Evolutionary conservation across 345 rosid genomes (phyloP).

Genomic region (Anacardium occidentale): DNA sequence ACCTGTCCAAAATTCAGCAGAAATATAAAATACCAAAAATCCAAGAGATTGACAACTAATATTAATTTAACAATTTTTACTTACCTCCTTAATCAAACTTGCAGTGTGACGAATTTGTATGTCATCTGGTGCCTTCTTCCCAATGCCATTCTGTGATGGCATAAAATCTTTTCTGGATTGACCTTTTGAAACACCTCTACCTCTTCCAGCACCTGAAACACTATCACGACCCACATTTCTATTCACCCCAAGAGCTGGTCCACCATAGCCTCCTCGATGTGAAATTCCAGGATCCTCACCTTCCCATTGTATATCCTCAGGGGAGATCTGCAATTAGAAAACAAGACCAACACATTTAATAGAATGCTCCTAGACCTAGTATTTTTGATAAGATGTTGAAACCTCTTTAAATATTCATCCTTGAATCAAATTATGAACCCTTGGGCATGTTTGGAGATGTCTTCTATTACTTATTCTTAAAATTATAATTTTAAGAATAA

Average conservation of each 20-base stretch:
- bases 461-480: not conserved
- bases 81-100: conserved; percentile 68
- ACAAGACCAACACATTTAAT: not conserved
- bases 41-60: conserved; percentile 8
- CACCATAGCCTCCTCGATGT: conserved; percentile 50
- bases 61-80: conserved; percentile 23
- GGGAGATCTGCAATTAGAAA: conserved; percentile 57
- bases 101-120: conserved; percentile 75
- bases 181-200: conserved; percentile 52
- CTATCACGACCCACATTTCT: conserved; percentile 48
- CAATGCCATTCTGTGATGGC: conserved; percentile 70
- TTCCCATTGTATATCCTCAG: conserved; percentile 80
- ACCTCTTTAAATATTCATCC: not conserved
- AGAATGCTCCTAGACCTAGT: not conserved
- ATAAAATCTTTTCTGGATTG: conserved; percentile 68
- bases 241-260: conserved; percentile 45
- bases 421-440: not conserved
- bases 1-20: conserved; percentile 43
- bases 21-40: not conserved
- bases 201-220: conserved; percentile 54
- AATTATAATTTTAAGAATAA: not conserved
- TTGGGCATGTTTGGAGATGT: not conserved
- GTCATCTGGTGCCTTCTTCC: conserved; percentile 55
- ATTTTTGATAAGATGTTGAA: not conserved
- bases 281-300: conserved; percentile 56